Evolutionary conservation across 1,284 basidiomycete species (phyloP).

Genomic region (Tilletia indica): DNA sequence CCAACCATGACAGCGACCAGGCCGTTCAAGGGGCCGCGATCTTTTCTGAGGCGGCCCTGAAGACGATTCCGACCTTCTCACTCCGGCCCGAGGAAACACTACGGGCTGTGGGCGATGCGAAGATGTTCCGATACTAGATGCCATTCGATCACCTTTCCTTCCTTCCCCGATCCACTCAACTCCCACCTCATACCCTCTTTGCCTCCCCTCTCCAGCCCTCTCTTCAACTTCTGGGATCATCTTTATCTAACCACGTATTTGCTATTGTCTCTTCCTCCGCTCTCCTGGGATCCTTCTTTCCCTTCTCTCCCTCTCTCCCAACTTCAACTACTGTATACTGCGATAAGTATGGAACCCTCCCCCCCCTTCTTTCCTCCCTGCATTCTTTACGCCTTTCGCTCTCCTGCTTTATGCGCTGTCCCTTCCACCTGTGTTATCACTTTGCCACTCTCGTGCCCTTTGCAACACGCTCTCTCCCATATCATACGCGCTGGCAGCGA

Average conservation of each 20-base stretch:
- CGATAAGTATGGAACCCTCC: too few species aligned
- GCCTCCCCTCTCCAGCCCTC: not conserved
- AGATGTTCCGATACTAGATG: constrained; percentile 5
- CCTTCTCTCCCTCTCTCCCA: not conserved
- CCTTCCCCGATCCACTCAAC: not conserved
- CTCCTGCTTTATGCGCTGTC: too few species aligned
- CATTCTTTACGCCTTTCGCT: too few species aligned
- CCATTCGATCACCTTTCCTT: not conserved
- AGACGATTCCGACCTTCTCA: constrained; percentile 14
- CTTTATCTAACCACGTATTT: not conserved
- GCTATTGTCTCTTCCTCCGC: not conserved
- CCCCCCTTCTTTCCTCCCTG: too few species aligned
- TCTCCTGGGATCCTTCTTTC: not conserved
- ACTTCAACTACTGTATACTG: not conserved
- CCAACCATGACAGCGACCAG: not conserved
- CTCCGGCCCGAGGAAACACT: constrained; percentile 17
- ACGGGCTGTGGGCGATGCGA: constrained; percentile 11
- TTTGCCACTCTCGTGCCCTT: too few species aligned
- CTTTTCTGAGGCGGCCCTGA: constrained; percentile 2
- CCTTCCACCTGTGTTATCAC: too few species aligned
- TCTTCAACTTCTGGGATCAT: not conserved
- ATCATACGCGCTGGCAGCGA: too few species aligned
- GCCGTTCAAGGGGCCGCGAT: constrained; percentile 16
- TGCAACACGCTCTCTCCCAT: too few species aligned
- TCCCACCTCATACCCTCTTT: not conserved